A percentile compares a stretch with the other conserved stretches of the same genome.
Evolutionary conservation across 1,284 basidiomycete species (phyloP).

Genomic region (Fomitopsis schrenkii): DNA sequence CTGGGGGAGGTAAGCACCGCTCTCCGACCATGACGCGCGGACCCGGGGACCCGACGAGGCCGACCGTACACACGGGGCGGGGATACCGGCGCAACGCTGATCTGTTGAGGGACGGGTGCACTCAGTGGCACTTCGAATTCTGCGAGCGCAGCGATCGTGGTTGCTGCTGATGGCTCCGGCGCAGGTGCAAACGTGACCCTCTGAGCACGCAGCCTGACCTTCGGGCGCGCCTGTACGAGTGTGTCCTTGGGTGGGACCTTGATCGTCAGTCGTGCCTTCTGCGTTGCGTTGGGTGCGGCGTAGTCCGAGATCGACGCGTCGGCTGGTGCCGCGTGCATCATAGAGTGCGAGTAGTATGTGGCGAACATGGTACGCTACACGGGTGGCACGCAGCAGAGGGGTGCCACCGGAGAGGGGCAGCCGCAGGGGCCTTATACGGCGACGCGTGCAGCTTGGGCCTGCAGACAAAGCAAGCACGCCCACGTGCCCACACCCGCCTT

Average conservation of each 20-base stretch:
- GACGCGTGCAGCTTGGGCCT: neutral
- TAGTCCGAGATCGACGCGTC: neutral
- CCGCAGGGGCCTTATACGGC: neutral
- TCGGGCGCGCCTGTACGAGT: neutral
- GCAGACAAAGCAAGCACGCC: neutral
- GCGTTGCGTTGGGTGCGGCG: neutral
- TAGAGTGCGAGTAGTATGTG: neutral
- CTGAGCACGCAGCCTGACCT: neutral
- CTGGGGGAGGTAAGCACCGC: neutral
- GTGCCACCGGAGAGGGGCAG: neutral
- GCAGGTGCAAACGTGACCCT: neutral
- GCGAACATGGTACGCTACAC: neutral
- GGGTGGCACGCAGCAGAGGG: neutral
- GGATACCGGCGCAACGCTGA: neutral
- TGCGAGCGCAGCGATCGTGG: neutral
- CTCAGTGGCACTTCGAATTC: neutral
- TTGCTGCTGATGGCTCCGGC: neutral
- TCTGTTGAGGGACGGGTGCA: neutral
- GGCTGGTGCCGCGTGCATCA: neutral
- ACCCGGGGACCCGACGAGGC: neutral
- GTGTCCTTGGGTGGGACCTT: neutral
- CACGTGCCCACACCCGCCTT: neutral
- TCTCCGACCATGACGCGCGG: neutral
- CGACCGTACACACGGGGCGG: neutral
- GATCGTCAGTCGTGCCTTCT: neutral